Base-by-base conservation (phyloP, 805 yeast species). In the Saccharomycopsis malanga region DNA sequence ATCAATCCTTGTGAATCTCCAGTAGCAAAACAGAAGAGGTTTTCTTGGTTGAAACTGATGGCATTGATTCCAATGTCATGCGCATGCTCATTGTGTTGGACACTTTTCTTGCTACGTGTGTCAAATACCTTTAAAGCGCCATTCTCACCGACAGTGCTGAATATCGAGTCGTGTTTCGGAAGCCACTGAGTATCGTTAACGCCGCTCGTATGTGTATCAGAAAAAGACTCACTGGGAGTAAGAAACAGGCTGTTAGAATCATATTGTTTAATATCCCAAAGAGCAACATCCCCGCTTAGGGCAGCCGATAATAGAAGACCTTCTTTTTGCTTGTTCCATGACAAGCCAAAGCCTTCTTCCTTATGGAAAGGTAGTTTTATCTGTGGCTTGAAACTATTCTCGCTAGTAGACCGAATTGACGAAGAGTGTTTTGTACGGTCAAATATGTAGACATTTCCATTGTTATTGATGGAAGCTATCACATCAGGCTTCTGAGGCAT, bases 401-500 rank as follows among this genome's bases (percentile, higher is more conserved):
- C 27, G 21, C 48, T 46, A 22, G 44, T 35, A 3, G 73, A 71
- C 36, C 63, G 66, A 6, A 37, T 6, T 10, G 22, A 17, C 18
- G 34, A 38, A 4, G 50, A 42, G 61, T 87, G 95, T 60, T 86
- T 87, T 0, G 97, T 88, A 55, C 93, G 71, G 61, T 89, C 95
- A 62, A 81, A 86, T 3, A 89, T 64, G 44, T 72, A 76, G 10
- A 82, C 68, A 12, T 73, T 67, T 1, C 96, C 96, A 27, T 66
- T 61, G 36, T 82, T 77, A 37, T 84, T 77, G 7, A 80, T 76
- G 17, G 87, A 74, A 1, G 89, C 87, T 4, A 89, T 70, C 4
- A 89, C 58, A 57, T 88, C 93, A 1, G 93, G 93, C 57, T 89
- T 89, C 55, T 83, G 91, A 0, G 96, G 95, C 79, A 85, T 76